A percentile compares a stretch with the other conserved stretches of the same genome.
Evolutionary conservation across 495 filamentous ascomycete genomes (phyloP).

Genomic region (Penicillium pancosmium): DNA sequence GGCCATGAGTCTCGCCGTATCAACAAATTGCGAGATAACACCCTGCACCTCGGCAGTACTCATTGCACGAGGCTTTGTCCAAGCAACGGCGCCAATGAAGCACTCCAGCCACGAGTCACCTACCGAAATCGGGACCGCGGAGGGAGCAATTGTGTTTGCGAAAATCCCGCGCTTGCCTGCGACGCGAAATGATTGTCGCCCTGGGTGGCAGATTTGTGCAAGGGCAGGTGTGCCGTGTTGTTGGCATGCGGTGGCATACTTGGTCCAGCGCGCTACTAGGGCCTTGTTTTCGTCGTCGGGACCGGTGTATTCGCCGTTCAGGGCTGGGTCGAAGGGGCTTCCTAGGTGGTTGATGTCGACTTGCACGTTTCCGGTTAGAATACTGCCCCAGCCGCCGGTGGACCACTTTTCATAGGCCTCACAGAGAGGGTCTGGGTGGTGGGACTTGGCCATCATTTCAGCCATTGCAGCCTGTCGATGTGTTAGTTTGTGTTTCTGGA

Average conservation of each 20-base stretch:
- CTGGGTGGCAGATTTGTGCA: conserved; percentile 61
- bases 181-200: conserved; percentile 53
- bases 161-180: conserved; percentile 51
- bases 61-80: conserved; percentile 52
- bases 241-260: conserved; percentile 50
- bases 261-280: conserved; percentile 43
- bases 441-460: conserved; percentile 40
- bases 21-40: conserved; percentile 49
- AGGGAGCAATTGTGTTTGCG: conserved; percentile 49
- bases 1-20: conserved; percentile 48
- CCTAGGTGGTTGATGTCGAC: conserved; percentile 58
- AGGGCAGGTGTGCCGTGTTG: conserved; percentile 51
- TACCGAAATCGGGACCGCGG: conserved; percentile 44
- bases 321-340: conserved; percentile 41
- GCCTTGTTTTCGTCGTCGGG: conserved; percentile 16
- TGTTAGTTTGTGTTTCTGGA: background rate
- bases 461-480: conserved; percentile 50
- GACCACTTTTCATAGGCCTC: conserved; percentile 53
- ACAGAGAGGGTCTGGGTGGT: conserved; percentile 36
- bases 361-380: conserved; percentile 58
- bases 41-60: conserved; percentile 49
- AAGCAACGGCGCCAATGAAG: conserved; percentile 36
- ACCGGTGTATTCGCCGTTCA: conserved; percentile 38
- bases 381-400: conserved; percentile 51
- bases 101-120: conserved; percentile 39